A percentile compares a stretch with the other conserved stretches of the same genome.
phyloP scores from a whole-genome alignment of 2,329 filamentous ascomycete species.

The Fusarium foetens region DNA sequence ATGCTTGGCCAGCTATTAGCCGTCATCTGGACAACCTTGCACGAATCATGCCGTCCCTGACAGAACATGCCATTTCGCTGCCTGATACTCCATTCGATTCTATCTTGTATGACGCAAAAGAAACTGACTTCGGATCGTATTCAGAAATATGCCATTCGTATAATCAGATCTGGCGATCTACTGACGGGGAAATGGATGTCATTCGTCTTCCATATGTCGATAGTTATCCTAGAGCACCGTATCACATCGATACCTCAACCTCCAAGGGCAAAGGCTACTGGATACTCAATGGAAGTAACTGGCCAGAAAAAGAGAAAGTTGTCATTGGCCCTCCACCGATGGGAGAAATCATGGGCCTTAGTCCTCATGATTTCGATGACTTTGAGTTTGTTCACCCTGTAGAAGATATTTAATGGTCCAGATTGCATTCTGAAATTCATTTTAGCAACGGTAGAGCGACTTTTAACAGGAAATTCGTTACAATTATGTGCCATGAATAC shows the following conservation, averaged over 20 bases:
- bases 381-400: too few relatives aligned
- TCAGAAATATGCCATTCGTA: not conserved
- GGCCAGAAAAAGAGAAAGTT: too few relatives aligned
- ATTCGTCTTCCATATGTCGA: not conserved
- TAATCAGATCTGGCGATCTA: not conserved
- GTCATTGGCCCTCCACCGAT: too few relatives aligned
- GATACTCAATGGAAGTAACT: not conserved
- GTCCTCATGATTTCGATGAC: too few relatives aligned
- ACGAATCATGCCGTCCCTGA: not conserved
- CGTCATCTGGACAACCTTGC: fast-evolving
- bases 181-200: not conserved
- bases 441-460: too few relatives aligned
- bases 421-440: too few relatives aligned
- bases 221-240: fast-evolving
- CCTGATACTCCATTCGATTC: fast-evolving
- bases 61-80: not conserved
- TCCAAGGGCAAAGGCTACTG: not conserved
- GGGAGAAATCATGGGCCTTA: too few relatives aligned
- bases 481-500: too few relatives aligned
- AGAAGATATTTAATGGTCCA: too few relatives aligned
- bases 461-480: too few relatives aligned
- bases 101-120: not conserved
- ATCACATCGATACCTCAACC: fast-evolving
- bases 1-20: not conserved
- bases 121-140: not conserved